A percentile compares a stretch with the other conserved stretches of the same genome.
Evolutionary conservation across 305 asterid species (phyloP).

Genomic region (Fraxinus albicans): DNA sequence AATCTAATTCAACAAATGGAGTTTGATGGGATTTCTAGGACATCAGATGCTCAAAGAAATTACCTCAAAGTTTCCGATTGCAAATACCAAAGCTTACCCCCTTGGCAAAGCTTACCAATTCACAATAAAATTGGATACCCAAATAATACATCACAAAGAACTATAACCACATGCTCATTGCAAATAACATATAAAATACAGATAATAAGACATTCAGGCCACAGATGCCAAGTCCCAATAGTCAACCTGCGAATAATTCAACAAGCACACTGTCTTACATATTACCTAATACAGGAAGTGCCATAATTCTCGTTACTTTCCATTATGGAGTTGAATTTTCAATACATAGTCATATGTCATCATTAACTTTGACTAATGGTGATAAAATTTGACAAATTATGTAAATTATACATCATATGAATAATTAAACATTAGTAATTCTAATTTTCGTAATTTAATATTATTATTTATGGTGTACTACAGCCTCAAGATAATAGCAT

Average conservation of each 20-base stretch:
- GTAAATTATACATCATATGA: neutral
- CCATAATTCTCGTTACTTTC: neutral
- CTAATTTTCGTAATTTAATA: neutral
- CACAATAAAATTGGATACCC: neutral
- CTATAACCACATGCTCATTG: neutral
- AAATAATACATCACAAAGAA: neutral
- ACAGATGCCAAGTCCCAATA: neutral
- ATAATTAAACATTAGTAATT: neutral
- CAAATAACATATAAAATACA: neutral
- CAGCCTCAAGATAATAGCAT: neutral
- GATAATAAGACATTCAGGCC: neutral
- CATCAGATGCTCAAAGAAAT: neutral
- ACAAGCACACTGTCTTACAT: neutral
- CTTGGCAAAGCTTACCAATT: neutral
- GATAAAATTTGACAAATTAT: neutral
- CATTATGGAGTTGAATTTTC: neutral
- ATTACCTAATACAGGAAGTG: neutral
- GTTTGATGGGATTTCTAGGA: neutral
- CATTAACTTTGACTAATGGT: neutral
- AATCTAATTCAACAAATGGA: neutral
- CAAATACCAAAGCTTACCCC: neutral
- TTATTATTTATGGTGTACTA: neutral
- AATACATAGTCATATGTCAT: neutral
- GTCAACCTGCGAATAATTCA: neutral
- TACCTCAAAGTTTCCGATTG: neutral